A percentile compares a stretch with the other conserved stretches of the same genome.
Evolutionary conservation across 345 rosid genomes (phyloP).

Genomic region (Syzygium grande): DNA sequence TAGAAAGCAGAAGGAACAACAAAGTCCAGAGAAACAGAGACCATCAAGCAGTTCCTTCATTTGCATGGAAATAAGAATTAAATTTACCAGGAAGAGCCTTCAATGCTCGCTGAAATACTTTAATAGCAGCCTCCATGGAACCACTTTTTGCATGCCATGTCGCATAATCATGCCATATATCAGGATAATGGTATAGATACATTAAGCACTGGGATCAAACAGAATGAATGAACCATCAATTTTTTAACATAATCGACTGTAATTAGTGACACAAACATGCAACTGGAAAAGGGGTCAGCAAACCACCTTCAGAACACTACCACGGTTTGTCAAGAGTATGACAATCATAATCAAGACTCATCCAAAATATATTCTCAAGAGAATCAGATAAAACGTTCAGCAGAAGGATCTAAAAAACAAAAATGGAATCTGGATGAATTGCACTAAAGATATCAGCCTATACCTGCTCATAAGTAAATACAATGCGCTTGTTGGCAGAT

Average conservation of each 20-base stretch:
- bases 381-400: neutral
- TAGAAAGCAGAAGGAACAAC: neutral
- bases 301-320: neutral
- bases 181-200: constrained; percentile 93
- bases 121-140: constrained; percentile 73
- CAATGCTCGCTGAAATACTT: constrained; percentile 91
- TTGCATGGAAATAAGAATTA: constrained; percentile 1
- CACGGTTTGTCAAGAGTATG: neutral
- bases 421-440: neutral
- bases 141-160: constrained; percentile 91
- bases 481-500: constrained; percentile 70
- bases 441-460: neutral
- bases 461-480: constrained; percentile 94
- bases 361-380: neutral
- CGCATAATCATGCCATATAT: constrained; percentile 93
- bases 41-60: neutral
- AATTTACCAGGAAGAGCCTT: constrained; percentile 86
- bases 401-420: neutral
- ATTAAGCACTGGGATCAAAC: constrained; percentile 65
- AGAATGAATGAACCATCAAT: constrained; percentile 6
- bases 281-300: neutral
- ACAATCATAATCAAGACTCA: neutral
- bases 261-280: neutral
- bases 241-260: neutral
- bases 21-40: neutral